Base-by-base conservation (phyloP, 768 basidiomycete genomes). In the Pholiota molesta region DNA sequence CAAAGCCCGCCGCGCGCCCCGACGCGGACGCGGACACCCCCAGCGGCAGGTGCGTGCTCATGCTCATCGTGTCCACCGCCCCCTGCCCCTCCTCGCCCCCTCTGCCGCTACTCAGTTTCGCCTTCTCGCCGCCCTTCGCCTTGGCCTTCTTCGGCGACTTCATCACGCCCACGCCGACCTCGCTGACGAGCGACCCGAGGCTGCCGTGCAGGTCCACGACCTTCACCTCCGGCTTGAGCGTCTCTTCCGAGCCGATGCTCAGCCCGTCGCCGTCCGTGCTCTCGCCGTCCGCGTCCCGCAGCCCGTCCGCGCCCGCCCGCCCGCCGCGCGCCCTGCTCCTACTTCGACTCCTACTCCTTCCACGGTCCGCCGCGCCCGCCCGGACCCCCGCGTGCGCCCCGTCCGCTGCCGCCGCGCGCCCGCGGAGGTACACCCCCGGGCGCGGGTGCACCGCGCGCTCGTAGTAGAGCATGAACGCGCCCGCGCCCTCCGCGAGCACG, bases 381-480 rank as follows among this genome's bases (percentile, higher is more conserved):
- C 37, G 14, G 52, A 14, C 54, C 28, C 11, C 9, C 1, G 39
- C 28, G 59, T 64, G 57, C 21, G 59, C 51, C 19, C n/a, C 14
- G 8, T 52, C 17, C 13, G 42, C 3, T 8, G n/a, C 33, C 47
- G 56, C 31, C 31, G 37, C 47, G 29, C 35, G 47, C 44, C 63
- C 61, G 19, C 47, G 58, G 52, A 59, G 55, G 59, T 76, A 76
- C 23, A 73, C 63, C 3, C 73, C 72, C 2, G 69, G 66, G 17
- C 59, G 59, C 7, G 74, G 71, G 29, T 73, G 68, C 33, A 78
- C 71, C 37, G 77, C 80, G 31, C 87, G 84, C 79, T 99, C 97
- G 68, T 99, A 99, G 70, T 94, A 99, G 40, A 98, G 81, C 92
- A 99, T 93, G 74, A 98, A 97, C 63, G 86, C 92, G n/a, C 77